Evolutionary conservation across 805 yeast genomes (phyloP).

Genomic region (Wickerhamia fluorescens): DNA sequence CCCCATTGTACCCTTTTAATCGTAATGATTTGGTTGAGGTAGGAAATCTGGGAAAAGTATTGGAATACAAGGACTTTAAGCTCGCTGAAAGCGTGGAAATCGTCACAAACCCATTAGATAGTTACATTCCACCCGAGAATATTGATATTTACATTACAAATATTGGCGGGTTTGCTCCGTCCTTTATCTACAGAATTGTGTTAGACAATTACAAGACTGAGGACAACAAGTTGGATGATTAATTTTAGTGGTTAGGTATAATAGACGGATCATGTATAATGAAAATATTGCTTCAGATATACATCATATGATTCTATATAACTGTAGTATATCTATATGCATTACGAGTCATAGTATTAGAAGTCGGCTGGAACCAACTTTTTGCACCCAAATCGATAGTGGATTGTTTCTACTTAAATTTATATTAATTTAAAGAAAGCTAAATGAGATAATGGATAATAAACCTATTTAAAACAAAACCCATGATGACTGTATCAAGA

Average conservation of each 20-base stretch:
- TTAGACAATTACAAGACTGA: conserved; percentile 87
- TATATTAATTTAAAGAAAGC: no score
- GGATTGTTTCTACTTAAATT: no score
- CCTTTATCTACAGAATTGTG: conserved; percentile 90
- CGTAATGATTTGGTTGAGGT: conserved; percentile 79
- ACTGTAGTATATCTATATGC: no score
- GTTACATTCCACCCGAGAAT: conserved; percentile 88
- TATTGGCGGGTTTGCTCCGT: conserved; percentile 94
- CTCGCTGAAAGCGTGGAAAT: conserved; percentile 71
- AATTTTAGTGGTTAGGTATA: no score
- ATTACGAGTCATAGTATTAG: no score
- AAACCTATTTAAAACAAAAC: no score
- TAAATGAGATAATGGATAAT: no score
- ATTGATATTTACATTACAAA: conserved; percentile 93
- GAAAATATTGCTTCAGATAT: no score
- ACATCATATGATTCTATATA: no score
- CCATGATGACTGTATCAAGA: no score
- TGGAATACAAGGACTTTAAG: conserved; percentile 64
- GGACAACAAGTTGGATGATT: conserved; percentile 66
- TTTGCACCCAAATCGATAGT: no score
- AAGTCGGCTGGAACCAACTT: no score
- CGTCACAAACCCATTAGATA: conserved; percentile 76
- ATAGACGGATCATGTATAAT: conserved; percentile 1
- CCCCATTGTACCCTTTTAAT: conserved; percentile 89
- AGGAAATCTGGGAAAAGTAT: conserved; percentile 87